Evolutionary conservation across 2,329 filamentous ascomycete species (phyloP).

Genomic region (Lachnellula suecica): DNA sequence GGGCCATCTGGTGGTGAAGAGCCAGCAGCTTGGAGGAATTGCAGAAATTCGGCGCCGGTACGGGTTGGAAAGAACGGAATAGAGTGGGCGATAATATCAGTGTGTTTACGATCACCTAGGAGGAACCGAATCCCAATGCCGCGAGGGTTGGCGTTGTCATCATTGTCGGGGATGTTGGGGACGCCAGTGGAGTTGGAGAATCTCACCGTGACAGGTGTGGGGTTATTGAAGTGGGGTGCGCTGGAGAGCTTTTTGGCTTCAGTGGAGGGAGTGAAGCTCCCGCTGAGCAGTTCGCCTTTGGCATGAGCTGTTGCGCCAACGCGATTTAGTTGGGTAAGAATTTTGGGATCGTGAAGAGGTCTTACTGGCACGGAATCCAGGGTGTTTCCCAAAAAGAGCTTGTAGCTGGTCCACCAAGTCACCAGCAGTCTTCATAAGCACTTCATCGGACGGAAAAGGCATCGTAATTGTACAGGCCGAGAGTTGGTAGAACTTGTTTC

Average conservation of each 20-base stretch:
- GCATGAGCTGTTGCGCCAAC: slow-evolving; percentile 43
- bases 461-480: slow-evolving; percentile 25
- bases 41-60: slow-evolving; percentile 52
- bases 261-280: slow-evolving; percentile 49
- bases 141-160: slow-evolving; percentile 46
- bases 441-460: slow-evolving; percentile 44
- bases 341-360: not conserved
- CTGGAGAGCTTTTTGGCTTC: slow-evolving; percentile 43
- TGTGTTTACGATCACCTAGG: slow-evolving; percentile 47
- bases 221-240: slow-evolving; percentile 47
- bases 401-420: slow-evolving; percentile 38
- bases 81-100: slow-evolving; percentile 55
- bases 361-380: slow-evolving; percentile 40
- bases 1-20: slow-evolving; percentile 27
- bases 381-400: slow-evolving; percentile 39
- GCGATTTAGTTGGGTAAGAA: not conserved
- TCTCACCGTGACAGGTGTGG: slow-evolving; percentile 44
- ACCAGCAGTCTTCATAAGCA: slow-evolving; percentile 37
- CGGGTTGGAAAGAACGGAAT: slow-evolving; percentile 51
- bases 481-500: not conserved
- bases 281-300: slow-evolving; percentile 49
- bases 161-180: slow-evolving; percentile 48
- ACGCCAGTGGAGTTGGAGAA: slow-evolving; percentile 53
- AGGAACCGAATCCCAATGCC: slow-evolving; percentile 50
- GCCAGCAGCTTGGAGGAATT: slow-evolving; percentile 44